Percentiles rank a stretch among this genome's conserved stretches.
Conservation (phyloP, 805 yeast genomes). For the Nakazawaea ambrosiae region DNA sequence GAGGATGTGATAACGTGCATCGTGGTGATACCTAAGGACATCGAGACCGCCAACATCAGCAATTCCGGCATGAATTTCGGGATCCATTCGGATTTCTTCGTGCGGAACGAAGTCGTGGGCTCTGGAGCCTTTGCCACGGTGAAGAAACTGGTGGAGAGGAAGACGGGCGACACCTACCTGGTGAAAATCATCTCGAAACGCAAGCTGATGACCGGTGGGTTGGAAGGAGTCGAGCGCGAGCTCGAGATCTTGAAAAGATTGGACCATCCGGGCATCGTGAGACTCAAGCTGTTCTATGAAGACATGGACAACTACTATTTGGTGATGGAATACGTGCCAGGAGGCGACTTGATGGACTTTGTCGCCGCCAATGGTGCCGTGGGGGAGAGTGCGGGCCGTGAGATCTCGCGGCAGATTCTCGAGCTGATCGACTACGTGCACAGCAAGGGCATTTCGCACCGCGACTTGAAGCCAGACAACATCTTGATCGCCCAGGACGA, state of each 20-base stretch:
- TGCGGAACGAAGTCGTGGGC: conserved; percentile 82
- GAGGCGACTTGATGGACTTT: conserved; percentile 97
- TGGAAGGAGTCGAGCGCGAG: conserved; percentile 82
- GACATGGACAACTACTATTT: conserved; percentile 75
- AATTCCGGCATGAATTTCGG: conserved; percentile 21
- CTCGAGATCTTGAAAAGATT: conserved; percentile 70
- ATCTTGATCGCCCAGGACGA: conserved; percentile 84
- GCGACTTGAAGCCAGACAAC: conserved; percentile 96
- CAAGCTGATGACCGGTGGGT: conserved; percentile 67
- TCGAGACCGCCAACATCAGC: conserved; percentile 29
- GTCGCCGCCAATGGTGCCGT: conserved; percentile 89
- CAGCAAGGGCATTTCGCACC: conserved; percentile 83
- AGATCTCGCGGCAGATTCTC: conserved; percentile 76
- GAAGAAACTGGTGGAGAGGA: conserved; percentile 79
- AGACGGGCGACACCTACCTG: conserved; percentile 81
- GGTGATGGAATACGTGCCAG: conserved; percentile 93
- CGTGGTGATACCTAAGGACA: conserved; percentile 35
- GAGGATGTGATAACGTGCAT: conserved; percentile 54
- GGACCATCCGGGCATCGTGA: conserved; percentile 81
- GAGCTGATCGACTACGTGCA: conserved; percentile 86
- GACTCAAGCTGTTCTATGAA: conserved; percentile 77
- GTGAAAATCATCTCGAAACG: conserved; percentile 84
- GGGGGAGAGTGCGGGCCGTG: conserved; percentile 86
- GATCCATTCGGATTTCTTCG: conserved; percentile 47
- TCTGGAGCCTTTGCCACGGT: conserved; percentile 99